Percentiles rank a stretch among this genome's conserved stretches.
Conservation (phyloP, 768 basidiomycete species). For the Crassisporium funariophilum region DNA sequence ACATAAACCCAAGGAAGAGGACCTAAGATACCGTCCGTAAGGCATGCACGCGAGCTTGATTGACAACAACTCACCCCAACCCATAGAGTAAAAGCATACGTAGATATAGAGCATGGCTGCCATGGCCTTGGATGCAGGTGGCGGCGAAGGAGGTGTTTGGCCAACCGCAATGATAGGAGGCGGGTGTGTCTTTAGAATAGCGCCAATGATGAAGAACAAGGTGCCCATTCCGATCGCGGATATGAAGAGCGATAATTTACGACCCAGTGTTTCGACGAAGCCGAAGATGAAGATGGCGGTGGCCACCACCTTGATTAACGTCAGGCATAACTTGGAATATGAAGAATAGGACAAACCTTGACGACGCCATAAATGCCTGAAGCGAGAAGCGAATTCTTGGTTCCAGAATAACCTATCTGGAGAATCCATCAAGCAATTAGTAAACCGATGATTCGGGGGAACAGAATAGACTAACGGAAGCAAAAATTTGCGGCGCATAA, state of each 20-base stretch:
- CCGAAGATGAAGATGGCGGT: slow-evolving; percentile 69
- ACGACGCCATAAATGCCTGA: slow-evolving; percentile 65
- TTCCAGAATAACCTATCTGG: slow-evolving; percentile 67
- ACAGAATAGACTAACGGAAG: too few species aligned
- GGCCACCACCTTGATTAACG: too few species aligned
- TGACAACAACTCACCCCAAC: slow-evolving; percentile 58
- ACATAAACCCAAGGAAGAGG: slow-evolving; percentile 62
- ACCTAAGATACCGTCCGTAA: too few species aligned
- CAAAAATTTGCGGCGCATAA: slow-evolving; percentile 76
- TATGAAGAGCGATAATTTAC: slow-evolving; percentile 69
- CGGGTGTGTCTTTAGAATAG: slow-evolving; percentile 79
- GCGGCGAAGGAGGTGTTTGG: slow-evolving; percentile 34
- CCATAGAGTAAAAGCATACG: slow-evolving; percentile 87
- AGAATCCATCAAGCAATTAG: slow-evolving; percentile 2
- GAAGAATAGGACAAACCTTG: too few species aligned
- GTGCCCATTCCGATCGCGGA: slow-evolving; percentile 79
- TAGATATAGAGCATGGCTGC: slow-evolving; percentile 86
- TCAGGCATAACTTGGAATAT: too few species aligned
- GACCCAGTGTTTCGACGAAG: slow-evolving; percentile 67
- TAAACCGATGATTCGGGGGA: slow-evolving; percentile 1
- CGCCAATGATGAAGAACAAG: slow-evolving; percentile 82
- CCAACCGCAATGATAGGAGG: too few species aligned
- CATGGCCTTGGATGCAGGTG: slow-evolving; percentile 75
- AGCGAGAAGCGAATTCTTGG: slow-evolving; percentile 64
- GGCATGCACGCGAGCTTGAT: slow-evolving; percentile 23